Conservation (phyloP, 257 asterid species). For the Nicotiana sylvestris region DNA sequence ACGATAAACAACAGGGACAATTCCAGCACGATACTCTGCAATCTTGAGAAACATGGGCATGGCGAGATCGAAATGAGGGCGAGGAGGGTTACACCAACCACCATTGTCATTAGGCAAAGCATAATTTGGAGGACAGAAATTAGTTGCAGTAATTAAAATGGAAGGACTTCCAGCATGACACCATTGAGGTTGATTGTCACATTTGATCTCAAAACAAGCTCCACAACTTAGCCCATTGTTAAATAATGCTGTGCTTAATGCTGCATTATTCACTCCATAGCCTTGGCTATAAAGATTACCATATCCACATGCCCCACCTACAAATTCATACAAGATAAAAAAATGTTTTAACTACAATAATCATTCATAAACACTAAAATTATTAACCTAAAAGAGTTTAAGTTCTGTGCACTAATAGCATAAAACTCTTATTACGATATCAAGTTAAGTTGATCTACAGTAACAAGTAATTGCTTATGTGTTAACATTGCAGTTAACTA, state of each 20-base stretch:
- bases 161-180: slow-evolving; percentile 58
- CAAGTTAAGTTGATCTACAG: no score
- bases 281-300: slow-evolving; percentile 81
- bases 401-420: no score
- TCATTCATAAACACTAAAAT: no score
- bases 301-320: slow-evolving; percentile 73
- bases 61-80: slow-evolving; percentile 56
- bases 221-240: slow-evolving; percentile 75
- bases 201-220: slow-evolving; percentile 68
- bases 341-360: no score
- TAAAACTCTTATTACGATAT: no score
- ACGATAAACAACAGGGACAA: slow-evolving; percentile 51
- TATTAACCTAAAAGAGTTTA: no score
- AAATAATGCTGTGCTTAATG: slow-evolving; percentile 71
- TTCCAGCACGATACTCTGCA: slow-evolving; percentile 53
- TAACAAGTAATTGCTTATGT: no score
- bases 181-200: slow-evolving; percentile 44
- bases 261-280: slow-evolving; percentile 70
- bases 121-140: slow-evolving; percentile 58
- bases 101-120: slow-evolving; percentile 55
- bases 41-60: slow-evolving; percentile 64
- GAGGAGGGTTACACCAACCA: slow-evolving; percentile 75
- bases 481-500: no score
- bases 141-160: slow-evolving; percentile 51
- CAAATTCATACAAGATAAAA: neutral